Base-by-base conservation (phyloP, 176 grass and related monocot genomes). In the Phoenix dactylifera region DNA sequence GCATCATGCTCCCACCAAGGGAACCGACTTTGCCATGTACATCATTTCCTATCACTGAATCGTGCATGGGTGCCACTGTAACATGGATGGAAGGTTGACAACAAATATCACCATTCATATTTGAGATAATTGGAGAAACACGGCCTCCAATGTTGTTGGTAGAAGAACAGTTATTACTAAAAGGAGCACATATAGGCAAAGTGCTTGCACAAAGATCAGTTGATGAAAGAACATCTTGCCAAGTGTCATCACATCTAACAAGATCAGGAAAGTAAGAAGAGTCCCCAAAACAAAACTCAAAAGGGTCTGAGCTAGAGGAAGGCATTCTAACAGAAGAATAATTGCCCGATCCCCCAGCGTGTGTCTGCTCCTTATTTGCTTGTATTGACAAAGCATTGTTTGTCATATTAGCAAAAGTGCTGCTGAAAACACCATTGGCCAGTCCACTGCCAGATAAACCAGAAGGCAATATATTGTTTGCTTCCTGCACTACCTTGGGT, bases 251-350 rank as follows among this genome's bases (percentile, higher is more conserved):
- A 55, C 14, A 69, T 60, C 59, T 66, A 10, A 22, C 20, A 68
- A 57, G 74, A 59, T 77, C 72, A 48, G 67, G 17, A 79, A 77
- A 76, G 55, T 75, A 71, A 63, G 61, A 49, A 65, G 72, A 60
- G 3, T 85, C 86, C 1, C 54, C 26, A 58, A 72, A 18, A 26
- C 77, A 61, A 64, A 62, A 64, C 49, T 55, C 69, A 50, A 85
- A 79, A 10, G 72, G 63, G 49, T 82, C 82, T 23, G 60, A 17
- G 44, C 30, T 22, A 18, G 26, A 22, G 18, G 17, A 62, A 44
- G 60, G 28, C 60, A 44, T 44, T 30, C 7, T 14, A 18, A 48
- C 16, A 16, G 68, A 64, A 60, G 22, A 24, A 16, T 35, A 48
- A 5, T 61, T 68, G 4, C 26, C 5, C 0, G 48, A 69, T 58